Evolutionary conservation across 192 early-diverging fungal species (phyloP), one percentile per base, ranked within the genome.

Genomic region (Coemansia sp.): DNA sequence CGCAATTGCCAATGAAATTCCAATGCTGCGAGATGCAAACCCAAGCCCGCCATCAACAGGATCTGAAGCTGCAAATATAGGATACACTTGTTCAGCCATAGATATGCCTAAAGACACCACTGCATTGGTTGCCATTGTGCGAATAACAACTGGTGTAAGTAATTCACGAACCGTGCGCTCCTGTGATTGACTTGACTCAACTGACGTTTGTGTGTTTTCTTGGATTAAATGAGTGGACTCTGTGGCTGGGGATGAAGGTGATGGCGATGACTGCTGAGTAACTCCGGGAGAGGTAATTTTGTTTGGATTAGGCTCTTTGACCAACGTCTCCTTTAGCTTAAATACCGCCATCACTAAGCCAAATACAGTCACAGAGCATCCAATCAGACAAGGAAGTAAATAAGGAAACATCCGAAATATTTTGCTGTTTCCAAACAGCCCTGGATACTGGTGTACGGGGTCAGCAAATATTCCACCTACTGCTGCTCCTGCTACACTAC

Each of bases 381-480:
- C 87, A 9, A 91, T 72, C 27, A 90, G 62, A 59, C 95, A 95
- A 6, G 95, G 95, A 4, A 97, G 85, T 55, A 93, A 84, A 61
- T 95, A 97, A 0, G 94, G 94, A 59, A 87, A 91, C 1, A 66
- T 30, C 25, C 68, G 75, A 25, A 95, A 85, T 55, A 95, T 85
- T 23, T 39, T 29, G 64, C 69, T 74, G 54, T 84, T 20, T 0
- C 87, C 88, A 71, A 90, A 90, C 0, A 87, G 64, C 4, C 66
- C 55, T 0, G 93, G 92, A 54, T 87, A 91, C 30, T 79, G 82
- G 25, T 87, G 71, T 0, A 81, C 89, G 14, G 95, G 95, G 22
- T 92, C 78, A 0, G 89, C 74, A 2, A 97, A 87, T 22, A 90
- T 85, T 14, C 95, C 94, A 50, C 94, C 94, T n/a, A 93, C 70